These are phyloP conservation scores for Globisporangium cylindrosporum DNA, from an alignment of 352 stramenopile genomes.

Conservation along the genomic window DNA sequence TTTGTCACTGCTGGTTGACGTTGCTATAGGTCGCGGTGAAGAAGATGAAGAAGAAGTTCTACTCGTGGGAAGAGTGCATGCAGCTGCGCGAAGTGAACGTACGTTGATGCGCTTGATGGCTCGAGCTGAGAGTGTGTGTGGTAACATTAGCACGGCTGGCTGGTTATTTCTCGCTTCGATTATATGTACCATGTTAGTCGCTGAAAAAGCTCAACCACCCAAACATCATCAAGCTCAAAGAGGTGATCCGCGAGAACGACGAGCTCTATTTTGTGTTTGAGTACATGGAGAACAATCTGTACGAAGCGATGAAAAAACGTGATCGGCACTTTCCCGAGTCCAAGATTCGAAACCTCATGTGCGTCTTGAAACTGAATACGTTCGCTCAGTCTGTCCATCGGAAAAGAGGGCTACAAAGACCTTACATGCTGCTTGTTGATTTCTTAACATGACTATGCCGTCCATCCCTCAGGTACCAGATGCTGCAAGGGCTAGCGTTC, in stretches of 20 bases:
- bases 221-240: slow-evolving; percentile 98
- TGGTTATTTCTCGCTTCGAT: neutral
- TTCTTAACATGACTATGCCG: neutral
- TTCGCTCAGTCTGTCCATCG: neutral
- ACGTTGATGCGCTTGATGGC: slow-evolving; percentile 24
- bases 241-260: slow-evolving; percentile 97
- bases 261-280: slow-evolving; percentile 99
- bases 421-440: neutral
- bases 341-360: slow-evolving; percentile 97
- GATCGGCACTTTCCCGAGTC: slow-evolving; percentile 89
- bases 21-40: slow-evolving; percentile 91
- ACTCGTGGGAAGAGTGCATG: slow-evolving; percentile 96
- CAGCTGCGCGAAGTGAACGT: slow-evolving; percentile 96
- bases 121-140: neutral
- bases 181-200: slow-evolving; percentile 36
- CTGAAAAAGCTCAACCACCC: slow-evolving; percentile 95
- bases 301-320: slow-evolving; percentile 95
- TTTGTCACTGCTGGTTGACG: neutral
- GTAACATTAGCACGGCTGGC: neutral
- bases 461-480: slow-evolving; percentile 77
- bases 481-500: slow-evolving; percentile 95
- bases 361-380: slow-evolving; percentile 3
- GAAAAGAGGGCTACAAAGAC: neutral
- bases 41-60: slow-evolving; percentile 98
- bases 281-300: slow-evolving; percentile 98